Conservation (phyloP, 164 flowering plant species). For the Paratinospora sagittata region DNA sequence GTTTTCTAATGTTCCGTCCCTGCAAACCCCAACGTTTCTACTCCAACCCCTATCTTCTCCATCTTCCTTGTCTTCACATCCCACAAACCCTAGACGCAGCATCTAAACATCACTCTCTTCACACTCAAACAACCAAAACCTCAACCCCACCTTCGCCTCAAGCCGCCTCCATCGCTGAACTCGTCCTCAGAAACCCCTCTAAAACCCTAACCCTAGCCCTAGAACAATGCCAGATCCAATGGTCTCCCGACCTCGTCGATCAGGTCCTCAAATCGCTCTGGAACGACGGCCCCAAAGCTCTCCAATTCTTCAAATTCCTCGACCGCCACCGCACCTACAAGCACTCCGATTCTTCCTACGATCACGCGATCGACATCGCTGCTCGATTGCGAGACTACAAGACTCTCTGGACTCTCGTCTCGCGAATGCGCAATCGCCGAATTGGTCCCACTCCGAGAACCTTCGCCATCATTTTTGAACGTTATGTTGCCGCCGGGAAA, state of each 20-base stretch:
- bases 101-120: not conserved
- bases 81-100: too few species aligned
- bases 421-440: constrained; percentile 45
- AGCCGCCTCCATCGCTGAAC: constrained; percentile 23
- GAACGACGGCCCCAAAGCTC: constrained; percentile 85
- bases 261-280: constrained; percentile 66
- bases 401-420: constrained; percentile 49
- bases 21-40: not conserved
- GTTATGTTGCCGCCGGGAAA: constrained; percentile 58
- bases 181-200: constrained; percentile 33
- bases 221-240: constrained; percentile 20
- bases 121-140: constrained; percentile 8
- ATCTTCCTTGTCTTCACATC: not conserved
- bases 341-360: constrained; percentile 55
- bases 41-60: not conserved
- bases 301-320: constrained; percentile 55
- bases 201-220: constrained; percentile 29
- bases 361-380: constrained; percentile 75
- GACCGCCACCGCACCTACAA: constrained; percentile 42
- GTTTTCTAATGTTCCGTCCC: not conserved
- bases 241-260: constrained; percentile 59
- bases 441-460: constrained; percentile 62
- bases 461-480: constrained; percentile 66
- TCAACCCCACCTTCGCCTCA: constrained; percentile 22
- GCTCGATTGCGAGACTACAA: constrained; percentile 64